Percentiles rank a stretch among this genome's conserved stretches.
These are phyloP conservation scores for Rhexocercosporidium sp. DNA, from an alignment of 2,329 filamentous ascomycete species.

Conservation along the genomic window DNA sequence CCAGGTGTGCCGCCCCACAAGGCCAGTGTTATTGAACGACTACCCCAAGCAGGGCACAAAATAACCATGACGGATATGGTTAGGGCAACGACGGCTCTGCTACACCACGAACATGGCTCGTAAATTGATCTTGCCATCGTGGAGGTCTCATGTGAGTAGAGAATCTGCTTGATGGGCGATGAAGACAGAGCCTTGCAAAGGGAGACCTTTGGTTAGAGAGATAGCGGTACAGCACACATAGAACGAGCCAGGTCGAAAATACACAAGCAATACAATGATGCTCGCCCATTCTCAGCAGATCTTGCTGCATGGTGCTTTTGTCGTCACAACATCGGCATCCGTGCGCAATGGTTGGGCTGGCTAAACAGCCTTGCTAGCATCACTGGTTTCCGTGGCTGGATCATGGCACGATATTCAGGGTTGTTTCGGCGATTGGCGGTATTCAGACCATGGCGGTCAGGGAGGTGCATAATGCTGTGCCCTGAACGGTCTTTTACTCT, in stretches of 20 bases:
- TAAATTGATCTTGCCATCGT: background rate
- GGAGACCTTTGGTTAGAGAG: background rate
- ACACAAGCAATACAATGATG: background rate
- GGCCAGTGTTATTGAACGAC: background rate
- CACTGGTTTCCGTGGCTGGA: background rate
- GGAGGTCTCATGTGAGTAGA: background rate
- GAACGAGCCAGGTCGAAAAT: background rate
- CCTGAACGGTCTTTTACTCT: background rate
- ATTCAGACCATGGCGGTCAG: background rate
- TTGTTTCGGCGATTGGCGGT: constrained; percentile 3
- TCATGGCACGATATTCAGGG: background rate
- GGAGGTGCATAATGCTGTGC: background rate
- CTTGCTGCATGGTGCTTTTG: background rate
- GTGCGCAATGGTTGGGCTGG: background rate
- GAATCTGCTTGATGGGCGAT: background rate
- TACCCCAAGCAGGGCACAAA: background rate
- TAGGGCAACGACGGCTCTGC: background rate
- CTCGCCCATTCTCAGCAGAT: background rate
- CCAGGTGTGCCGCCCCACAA: background rate
- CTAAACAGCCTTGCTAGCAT: background rate
- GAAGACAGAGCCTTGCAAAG: background rate
- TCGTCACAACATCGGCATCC: background rate
- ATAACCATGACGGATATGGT: background rate
- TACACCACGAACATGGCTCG: background rate
- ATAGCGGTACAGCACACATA: background rate